These are phyloP conservation scores for Castanea mollissima DNA, from an alignment of 306 rosid species.

Conservation along the genomic window DNA sequence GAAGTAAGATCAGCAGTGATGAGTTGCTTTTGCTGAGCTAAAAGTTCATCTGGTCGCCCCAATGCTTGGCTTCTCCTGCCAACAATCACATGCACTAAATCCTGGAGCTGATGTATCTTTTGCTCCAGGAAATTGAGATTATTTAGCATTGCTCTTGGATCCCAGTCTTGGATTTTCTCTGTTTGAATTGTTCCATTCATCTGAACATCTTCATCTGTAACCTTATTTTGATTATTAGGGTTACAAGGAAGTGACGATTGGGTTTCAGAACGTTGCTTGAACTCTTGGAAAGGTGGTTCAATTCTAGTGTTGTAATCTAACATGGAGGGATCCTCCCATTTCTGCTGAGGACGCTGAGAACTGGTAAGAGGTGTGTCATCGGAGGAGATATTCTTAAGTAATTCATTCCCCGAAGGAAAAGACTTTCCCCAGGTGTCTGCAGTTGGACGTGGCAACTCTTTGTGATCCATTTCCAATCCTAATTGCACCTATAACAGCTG, in stretches of 20 bases:
- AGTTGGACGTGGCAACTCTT: conserved; percentile 36
- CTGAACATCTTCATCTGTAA: conserved; percentile 38
- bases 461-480: background rate
- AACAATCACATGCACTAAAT: conserved; percentile 70
- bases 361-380: conserved; percentile 40
- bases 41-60: conserved; percentile 63
- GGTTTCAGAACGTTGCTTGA: conserved; percentile 38
- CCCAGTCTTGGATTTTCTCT: conserved; percentile 69
- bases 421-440: conserved; percentile 56
- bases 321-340: conserved; percentile 58
- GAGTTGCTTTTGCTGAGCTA: conserved; percentile 85
- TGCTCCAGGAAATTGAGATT: conserved; percentile 83
- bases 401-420: conserved; percentile 39
- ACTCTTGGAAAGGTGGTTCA: conserved; percentile 56
- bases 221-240: conserved; percentile 33
- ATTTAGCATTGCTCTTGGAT: conserved; percentile 64
- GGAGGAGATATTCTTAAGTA: conserved; percentile 36
- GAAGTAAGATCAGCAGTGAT: conserved; percentile 89
- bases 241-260: conserved; percentile 35
- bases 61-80: conserved; percentile 63
- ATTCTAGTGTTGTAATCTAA: conserved; percentile 45
- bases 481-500: conserved; percentile 28
- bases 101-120: conserved; percentile 93
- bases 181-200: conserved; percentile 33
- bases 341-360: conserved; percentile 32